A percentile compares a stretch with the other conserved stretches of the same genome.
phyloP scores from a whole-genome alignment of 352 stramenopile species.

The Phytopythium vexans region DNA sequence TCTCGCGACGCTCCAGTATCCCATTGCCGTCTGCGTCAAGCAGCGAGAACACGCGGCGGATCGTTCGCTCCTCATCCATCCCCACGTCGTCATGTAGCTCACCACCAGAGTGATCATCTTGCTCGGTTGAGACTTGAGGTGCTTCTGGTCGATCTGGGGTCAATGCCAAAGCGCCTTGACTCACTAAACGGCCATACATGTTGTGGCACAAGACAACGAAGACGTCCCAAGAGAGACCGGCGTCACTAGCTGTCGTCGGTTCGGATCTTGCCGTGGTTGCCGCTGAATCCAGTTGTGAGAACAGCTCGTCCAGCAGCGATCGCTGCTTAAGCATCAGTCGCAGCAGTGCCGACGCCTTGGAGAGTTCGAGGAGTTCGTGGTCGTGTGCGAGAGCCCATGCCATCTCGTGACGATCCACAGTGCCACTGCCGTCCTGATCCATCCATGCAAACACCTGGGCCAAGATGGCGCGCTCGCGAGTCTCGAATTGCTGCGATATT shows the following conservation, averaged over 20 bases:
- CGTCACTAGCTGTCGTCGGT: neutral
- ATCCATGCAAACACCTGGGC: slow-evolving; percentile 54
- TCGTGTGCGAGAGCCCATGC: slow-evolving; percentile 63
- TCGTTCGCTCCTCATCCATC: slow-evolving; percentile 40
- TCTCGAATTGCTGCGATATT: slow-evolving; percentile 20
- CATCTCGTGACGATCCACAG: slow-evolving; percentile 63
- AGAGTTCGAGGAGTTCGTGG: slow-evolving; percentile 43
- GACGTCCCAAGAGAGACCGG: slow-evolving; percentile 46
- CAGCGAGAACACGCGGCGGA: slow-evolving; percentile 49
- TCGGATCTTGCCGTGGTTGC: neutral
- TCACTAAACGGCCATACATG: slow-evolving; percentile 42
- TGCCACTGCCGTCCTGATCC: slow-evolving; percentile 60
- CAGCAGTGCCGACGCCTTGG: slow-evolving; percentile 43
- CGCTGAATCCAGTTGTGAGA: slow-evolving; percentile 8
- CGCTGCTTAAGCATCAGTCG: slow-evolving; percentile 56
- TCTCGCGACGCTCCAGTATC: slow-evolving; percentile 57
- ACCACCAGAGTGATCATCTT: neutral
- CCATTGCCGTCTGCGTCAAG: slow-evolving; percentile 61
- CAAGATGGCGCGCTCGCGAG: slow-evolving; percentile 33
- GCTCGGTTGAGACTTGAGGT: neutral
- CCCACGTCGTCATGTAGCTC: slow-evolving; percentile 9
- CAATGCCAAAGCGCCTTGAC: slow-evolving; percentile 22
- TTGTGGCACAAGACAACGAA: slow-evolving; percentile 48
- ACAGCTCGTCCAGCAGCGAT: slow-evolving; percentile 24
- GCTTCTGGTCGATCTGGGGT: neutral